These are phyloP conservation scores for Dryas integrifolia DNA, from an alignment of 331 rosid species.

Conservation along the genomic window DNA sequence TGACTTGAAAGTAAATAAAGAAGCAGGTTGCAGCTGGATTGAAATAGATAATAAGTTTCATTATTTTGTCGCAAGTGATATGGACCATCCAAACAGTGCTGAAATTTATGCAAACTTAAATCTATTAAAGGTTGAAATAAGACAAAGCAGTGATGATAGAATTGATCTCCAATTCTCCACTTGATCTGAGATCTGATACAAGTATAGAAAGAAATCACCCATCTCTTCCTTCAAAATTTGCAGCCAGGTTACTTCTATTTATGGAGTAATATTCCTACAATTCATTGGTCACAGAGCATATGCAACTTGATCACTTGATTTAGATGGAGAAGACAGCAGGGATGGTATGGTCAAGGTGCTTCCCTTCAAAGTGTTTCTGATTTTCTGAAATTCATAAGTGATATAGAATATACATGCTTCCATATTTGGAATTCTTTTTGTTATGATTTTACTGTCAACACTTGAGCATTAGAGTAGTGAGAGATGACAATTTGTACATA, in stretches of 20 bases:
- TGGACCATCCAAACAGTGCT: conserved; percentile 37
- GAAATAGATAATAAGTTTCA: conserved; percentile 44
- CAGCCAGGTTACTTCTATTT: background rate
- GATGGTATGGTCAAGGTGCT: conserved; percentile 1
- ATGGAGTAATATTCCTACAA: background rate
- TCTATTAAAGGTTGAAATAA: conserved; percentile 30
- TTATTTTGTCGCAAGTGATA: conserved; percentile 47
- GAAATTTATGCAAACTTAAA: conserved; percentile 43
- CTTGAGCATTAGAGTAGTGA: background rate
- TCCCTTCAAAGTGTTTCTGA: background rate
- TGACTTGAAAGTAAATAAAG: conserved; percentile 46
- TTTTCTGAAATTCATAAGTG: background rate
- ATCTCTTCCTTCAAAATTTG: background rate
- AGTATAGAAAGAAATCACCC: too few relatives aligned
- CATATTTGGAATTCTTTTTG: background rate
- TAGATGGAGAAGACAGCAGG: background rate
- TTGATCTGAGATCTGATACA: background rate
- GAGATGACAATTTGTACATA: background rate
- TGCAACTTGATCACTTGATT: background rate
- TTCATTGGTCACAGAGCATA: background rate
- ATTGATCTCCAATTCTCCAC: conserved; percentile 24
- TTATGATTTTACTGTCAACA: background rate
- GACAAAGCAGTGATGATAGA: conserved; percentile 9
- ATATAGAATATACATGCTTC: background rate
- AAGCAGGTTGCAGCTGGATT: conserved; percentile 54